Evolutionary conservation across 345 rosid species (phyloP).

Genomic region (Passiflora organensis): DNA sequence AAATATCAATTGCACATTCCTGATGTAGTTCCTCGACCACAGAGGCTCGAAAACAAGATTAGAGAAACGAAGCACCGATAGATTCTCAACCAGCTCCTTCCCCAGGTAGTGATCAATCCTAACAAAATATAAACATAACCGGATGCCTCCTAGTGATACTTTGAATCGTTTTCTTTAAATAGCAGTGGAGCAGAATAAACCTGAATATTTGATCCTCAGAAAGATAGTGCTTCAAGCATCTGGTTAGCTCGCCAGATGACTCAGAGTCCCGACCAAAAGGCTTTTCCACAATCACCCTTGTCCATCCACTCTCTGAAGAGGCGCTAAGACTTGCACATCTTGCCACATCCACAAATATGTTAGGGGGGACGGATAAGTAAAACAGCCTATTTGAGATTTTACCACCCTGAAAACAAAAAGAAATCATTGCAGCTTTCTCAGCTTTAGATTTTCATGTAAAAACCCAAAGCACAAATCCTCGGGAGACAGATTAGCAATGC

Average conservation of each 20-base stretch:
- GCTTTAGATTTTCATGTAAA: not conserved
- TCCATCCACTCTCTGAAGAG: constrained; percentile 76
- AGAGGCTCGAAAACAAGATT: constrained; percentile 90
- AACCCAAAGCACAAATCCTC: too few species aligned
- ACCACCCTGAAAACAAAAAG: constrained; percentile 47
- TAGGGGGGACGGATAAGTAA: constrained; percentile 85
- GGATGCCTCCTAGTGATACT: not conserved
- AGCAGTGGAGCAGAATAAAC: constrained; percentile 26
- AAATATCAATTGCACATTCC: constrained; percentile 82
- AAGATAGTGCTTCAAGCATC: constrained; percentile 67
- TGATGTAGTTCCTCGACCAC: constrained; percentile 82
- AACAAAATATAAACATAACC: constrained; percentile 2
- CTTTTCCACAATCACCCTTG: constrained; percentile 86
- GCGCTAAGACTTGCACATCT: constrained; percentile 70
- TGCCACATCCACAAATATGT: constrained; percentile 78
- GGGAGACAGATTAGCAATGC: too few species aligned
- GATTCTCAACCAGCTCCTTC: constrained; percentile 91
- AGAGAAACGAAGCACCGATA: constrained; percentile 89
- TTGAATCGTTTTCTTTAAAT: not conserved
- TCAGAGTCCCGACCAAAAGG: constrained; percentile 88
- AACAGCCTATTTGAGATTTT: constrained; percentile 65
- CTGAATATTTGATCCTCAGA: constrained; percentile 86
- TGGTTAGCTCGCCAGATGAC: constrained; percentile 75
- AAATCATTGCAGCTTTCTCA: not conserved
- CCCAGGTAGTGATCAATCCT: constrained; percentile 95